Evolutionary conservation across 2,329 filamentous ascomycete genomes (phyloP).

Genomic region (Elsinoe necatrix): DNA sequence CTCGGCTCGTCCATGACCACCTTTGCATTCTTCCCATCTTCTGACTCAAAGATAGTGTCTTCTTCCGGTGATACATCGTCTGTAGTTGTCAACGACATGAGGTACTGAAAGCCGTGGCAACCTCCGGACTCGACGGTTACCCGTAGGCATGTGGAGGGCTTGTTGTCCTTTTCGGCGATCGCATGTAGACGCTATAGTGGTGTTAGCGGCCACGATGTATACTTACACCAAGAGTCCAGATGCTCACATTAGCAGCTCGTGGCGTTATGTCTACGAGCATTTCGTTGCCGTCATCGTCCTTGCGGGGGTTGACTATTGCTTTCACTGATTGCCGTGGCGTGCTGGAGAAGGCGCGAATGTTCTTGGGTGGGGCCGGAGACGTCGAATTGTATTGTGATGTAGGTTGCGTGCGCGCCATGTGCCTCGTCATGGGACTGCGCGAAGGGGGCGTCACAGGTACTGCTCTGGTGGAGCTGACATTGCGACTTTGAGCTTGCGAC

Average conservation of each 20-base stretch:
- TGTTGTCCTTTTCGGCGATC: conserved; percentile 47
- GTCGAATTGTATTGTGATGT: too few species aligned
- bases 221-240: too few species aligned
- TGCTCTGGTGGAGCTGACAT: neutral
- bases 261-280: conserved; percentile 78
- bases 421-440: too few species aligned
- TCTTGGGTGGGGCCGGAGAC: too few species aligned
- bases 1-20: conserved; percentile 84
- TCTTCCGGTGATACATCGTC: conserved; percentile 59
- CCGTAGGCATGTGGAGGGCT: conserved; percentile 76
- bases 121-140: conserved; percentile 89
- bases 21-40: conserved; percentile 47
- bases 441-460: too few species aligned
- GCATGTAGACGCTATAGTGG: conserved; percentile 57
- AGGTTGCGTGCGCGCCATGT: too few species aligned
- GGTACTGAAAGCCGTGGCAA: conserved; percentile 95
- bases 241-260: conserved; percentile 66
- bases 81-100: conserved; percentile 70
- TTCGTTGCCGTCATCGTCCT: conserved; percentile 74
- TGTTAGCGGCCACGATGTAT: too few species aligned
- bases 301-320: conserved; percentile 59
- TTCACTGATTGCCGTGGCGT: conserved; percentile 20
- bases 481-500: neutral
- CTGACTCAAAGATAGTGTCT: conserved; percentile 77
- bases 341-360: conserved; percentile 18